Percentiles rank a stretch among this genome's conserved stretches.
Conservation (phyloP, 164 flowering plant species). For the Buxus sempervirens region DNA sequence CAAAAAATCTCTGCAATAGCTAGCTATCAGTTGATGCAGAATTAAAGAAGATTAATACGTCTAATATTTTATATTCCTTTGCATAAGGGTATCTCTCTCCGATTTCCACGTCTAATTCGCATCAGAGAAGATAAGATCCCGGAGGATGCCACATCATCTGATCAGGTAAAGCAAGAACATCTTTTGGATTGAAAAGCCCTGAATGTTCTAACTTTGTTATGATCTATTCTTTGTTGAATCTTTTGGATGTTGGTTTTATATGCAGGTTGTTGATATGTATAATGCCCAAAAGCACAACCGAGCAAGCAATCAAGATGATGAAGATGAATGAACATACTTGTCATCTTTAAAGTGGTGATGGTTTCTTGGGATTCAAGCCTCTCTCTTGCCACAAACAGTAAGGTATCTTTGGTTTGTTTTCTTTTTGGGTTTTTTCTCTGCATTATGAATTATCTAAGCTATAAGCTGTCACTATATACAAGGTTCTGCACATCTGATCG, state of each 20-base stretch:
- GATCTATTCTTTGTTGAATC: background rate
- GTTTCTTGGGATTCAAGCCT: background rate
- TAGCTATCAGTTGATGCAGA: background rate
- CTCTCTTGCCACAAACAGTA: too few species aligned
- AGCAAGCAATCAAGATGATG: conserved; percentile 44
- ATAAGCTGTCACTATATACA: background rate
- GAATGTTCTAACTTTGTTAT: background rate
- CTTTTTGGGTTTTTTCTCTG: background rate
- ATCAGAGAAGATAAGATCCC: conserved; percentile 85
- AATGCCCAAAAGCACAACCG: conserved; percentile 63
- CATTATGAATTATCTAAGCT: background rate
- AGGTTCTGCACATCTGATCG: too few species aligned
- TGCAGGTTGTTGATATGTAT: conserved; percentile 89
- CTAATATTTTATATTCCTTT: conserved; percentile 13
- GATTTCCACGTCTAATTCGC: conserved; percentile 86
- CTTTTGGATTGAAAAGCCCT: background rate
- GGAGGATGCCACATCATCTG: conserved; percentile 84
- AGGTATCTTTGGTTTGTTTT: background rate
- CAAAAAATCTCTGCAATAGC: background rate
- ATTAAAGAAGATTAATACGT: background rate
- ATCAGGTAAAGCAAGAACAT: conserved; percentile 43
- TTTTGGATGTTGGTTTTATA: background rate
- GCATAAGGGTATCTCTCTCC: conserved; percentile 82
- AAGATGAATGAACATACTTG: conserved; percentile 43
- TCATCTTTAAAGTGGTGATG: background rate